phyloP scores from a whole-genome alignment of 805 yeast genomes.

The Ogataea pilisensis region DNA sequence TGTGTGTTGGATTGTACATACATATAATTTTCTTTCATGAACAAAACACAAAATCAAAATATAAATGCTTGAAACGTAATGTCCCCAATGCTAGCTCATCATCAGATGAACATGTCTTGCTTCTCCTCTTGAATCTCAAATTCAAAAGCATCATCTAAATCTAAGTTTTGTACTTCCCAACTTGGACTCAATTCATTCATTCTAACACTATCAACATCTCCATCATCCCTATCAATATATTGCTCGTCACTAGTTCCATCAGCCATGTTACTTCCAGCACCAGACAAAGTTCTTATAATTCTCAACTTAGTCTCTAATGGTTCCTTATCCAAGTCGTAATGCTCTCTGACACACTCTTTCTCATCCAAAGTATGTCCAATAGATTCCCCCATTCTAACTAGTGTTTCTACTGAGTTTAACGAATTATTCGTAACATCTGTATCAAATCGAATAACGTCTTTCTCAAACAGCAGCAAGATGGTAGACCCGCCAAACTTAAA shows the following conservation, averaged over 20 bases:
- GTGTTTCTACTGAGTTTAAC: conserved; percentile 65
- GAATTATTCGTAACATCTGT: conserved; percentile 71
- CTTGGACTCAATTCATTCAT: conserved; percentile 14
- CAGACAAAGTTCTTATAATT: conserved; percentile 56
- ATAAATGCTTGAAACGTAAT: no score
- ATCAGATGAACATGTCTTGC: background rate
- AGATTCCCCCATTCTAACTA: conserved; percentile 87
- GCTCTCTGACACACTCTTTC: conserved; percentile 43
- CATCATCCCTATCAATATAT: conserved; percentile 5
- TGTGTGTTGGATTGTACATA: no score
- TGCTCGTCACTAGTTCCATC: background rate
- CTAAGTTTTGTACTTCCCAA: conserved; percentile 30
- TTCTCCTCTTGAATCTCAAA: conserved; percentile 20
- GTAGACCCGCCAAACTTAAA: conserved; percentile 98
- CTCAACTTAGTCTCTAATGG: conserved; percentile 43
- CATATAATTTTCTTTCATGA: no score
- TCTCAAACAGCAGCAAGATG: conserved; percentile 59
- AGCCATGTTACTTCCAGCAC: conserved; percentile 21
- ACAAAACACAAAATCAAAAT: no score
- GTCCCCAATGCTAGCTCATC: no score
- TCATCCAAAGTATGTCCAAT: conserved; percentile 66
- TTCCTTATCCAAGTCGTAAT: conserved; percentile 41
- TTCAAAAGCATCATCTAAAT: conserved; percentile 24
- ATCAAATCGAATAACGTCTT: conserved; percentile 54
- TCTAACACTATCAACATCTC: conserved; percentile 3